phyloP scores from a whole-genome alignment of 371 early-diverging fungal genomes.

The Spraguea lophii region DNA sequence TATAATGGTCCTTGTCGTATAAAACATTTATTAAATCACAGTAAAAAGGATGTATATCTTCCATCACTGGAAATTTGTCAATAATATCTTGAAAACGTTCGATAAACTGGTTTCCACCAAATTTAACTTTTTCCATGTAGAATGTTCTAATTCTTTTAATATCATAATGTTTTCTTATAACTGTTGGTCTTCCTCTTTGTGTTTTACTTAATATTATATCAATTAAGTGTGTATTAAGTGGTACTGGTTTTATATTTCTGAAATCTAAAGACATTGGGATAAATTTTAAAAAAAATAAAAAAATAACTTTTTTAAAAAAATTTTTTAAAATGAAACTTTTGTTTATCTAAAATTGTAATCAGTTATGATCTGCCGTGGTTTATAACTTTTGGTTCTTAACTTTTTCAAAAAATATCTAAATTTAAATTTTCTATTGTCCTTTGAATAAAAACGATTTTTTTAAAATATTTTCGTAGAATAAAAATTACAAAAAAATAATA shows the following conservation, averaged over 20 bases:
- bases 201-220: conserved; percentile 94
- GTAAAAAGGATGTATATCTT: conserved; percentile 99
- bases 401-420: background rate
- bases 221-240: conserved; percentile 70
- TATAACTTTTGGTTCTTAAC: background rate
- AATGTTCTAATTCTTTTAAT: conserved; percentile 88
- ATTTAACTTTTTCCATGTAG: conserved; percentile 98
- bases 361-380: too few relatives aligned
- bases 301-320: background rate
- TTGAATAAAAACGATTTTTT: background rate
- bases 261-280: conserved; percentile 47
- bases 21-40: conserved; percentile 98
- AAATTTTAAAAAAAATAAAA: background rate
- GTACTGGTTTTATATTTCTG: conserved; percentile 85
- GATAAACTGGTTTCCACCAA: conserved; percentile 71
- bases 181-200: conserved; percentile 96
- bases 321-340: too few relatives aligned
- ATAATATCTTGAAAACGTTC: conserved; percentile 75
- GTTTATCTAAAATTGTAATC: too few relatives aligned
- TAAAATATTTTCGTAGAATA: background rate
- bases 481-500: too few relatives aligned
- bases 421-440: background rate
- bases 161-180: conserved; percentile 75
- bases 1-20: conserved; percentile 99
- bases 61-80: conserved; percentile 87